phyloP scores from a whole-genome alignment of 140 eudicot species.

The Oenanthe javanica region DNA sequence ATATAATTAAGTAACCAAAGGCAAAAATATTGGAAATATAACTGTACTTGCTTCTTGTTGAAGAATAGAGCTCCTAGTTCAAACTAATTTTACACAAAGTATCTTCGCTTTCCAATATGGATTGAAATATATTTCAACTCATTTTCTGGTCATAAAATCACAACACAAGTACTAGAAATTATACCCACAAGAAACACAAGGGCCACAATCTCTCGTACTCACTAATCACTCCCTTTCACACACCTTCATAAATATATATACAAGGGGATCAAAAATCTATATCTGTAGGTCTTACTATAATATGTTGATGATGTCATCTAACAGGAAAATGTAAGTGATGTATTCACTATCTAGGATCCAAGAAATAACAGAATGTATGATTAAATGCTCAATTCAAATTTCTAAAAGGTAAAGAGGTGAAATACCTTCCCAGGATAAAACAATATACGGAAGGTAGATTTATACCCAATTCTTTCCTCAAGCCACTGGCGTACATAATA shows the following conservation, averaged over 20 bases:
- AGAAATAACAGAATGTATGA: neutral
- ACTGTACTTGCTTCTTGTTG: neutral
- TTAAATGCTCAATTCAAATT: neutral
- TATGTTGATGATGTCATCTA: neutral
- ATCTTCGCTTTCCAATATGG: neutral
- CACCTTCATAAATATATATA: neutral
- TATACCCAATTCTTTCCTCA: constrained; percentile 62
- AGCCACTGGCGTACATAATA: constrained; percentile 81
- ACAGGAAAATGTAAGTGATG: neutral
- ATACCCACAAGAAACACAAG: neutral
- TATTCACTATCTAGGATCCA: neutral
- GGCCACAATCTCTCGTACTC: neutral
- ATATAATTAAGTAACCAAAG: neutral
- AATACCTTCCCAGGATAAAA: constrained; percentile 90
- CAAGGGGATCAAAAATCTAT: no score
- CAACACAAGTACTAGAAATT: neutral
- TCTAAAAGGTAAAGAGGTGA: neutral
- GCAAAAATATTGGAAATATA: neutral
- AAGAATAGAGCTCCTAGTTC: neutral
- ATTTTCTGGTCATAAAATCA: neutral
- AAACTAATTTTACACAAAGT: neutral
- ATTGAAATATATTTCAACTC: neutral
- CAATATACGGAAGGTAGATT: constrained; percentile 44
- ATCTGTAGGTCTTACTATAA: neutral
- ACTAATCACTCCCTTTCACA: neutral